Evolutionary conservation across 306 rosid genomes (phyloP).

Genomic region (Quercus glauca): DNA sequence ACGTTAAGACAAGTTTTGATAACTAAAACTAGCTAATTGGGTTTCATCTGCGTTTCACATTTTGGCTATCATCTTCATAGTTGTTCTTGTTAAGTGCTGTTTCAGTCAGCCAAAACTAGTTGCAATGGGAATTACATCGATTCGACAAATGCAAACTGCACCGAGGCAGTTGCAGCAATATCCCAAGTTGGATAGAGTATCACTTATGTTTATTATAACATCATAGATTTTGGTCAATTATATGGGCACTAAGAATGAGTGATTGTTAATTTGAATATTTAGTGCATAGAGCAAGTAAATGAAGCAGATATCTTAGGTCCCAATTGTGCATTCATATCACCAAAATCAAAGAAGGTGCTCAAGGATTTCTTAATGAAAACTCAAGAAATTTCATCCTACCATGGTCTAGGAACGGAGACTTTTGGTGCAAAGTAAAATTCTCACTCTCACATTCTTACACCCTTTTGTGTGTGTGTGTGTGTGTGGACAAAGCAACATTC

Average conservation of each 20-base stretch:
- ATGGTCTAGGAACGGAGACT: neutral
- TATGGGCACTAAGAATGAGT: neutral
- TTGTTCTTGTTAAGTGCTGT: neutral
- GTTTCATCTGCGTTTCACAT: neutral
- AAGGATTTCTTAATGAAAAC: conserved; percentile 11
- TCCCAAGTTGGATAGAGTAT: neutral
- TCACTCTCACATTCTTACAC: neutral
- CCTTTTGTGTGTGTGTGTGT: too few species aligned
- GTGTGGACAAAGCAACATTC: too few species aligned
- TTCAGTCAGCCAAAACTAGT: conserved; percentile 19
- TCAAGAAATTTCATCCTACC: neutral
- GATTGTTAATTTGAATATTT: neutral
- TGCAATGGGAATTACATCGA: conserved; percentile 22
- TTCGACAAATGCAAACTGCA: conserved; percentile 3
- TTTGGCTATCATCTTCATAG: neutral
- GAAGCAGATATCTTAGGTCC: conserved; percentile 2
- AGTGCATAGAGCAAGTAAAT: conserved; percentile 12
- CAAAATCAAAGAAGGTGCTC: conserved; percentile 2
- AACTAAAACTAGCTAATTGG: neutral
- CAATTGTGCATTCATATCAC: conserved; percentile 20
- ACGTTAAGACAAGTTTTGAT: neutral
- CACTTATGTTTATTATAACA: neutral
- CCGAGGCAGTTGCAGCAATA: neutral
- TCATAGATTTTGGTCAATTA: neutral
- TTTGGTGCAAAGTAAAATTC: neutral